Conservation (phyloP, 2,329 filamentous ascomycete species). For the Alternaria metachromatica region DNA sequence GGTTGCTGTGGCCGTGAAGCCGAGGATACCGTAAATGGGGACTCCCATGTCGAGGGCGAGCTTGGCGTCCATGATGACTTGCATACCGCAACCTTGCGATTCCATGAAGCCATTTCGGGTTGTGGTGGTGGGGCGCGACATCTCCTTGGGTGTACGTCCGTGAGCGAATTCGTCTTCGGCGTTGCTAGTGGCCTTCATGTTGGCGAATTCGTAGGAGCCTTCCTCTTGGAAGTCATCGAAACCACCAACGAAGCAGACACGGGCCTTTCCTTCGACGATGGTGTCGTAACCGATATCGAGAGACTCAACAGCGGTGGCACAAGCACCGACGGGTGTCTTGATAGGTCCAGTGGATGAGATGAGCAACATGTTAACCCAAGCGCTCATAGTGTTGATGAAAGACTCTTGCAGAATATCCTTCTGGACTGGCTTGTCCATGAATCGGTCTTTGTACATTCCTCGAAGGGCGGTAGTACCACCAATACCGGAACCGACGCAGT, state of each 20-base stretch:
- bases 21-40: conserved; percentile 93
- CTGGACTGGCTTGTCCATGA: conserved; percentile 94
- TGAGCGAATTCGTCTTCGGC: conserved; percentile 95
- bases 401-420: conserved; percentile 99
- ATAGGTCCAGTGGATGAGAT: conserved; percentile 97
- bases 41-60: conserved; percentile 98
- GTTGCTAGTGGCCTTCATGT: conserved; percentile 99
- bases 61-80: conserved; percentile 97
- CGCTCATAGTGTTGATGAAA: conserved; percentile 99
- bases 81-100: conserved; percentile 96
- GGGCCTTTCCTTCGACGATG: conserved; percentile 97
- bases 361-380: conserved; percentile 99
- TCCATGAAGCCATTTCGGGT: conserved; percentile 99
- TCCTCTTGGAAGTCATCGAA: conserved; percentile 99
- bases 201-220: conserved; percentile 98
- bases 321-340: conserved; percentile 97
- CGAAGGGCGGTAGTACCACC: conserved; percentile 90
- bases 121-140: conserved; percentile 97
- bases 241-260: conserved; percentile 95
- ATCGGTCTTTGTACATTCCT: conserved; percentile 98
- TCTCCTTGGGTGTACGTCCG: conserved; percentile 92
- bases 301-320: conserved; percentile 95
- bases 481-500: conserved; percentile 98
- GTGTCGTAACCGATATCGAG: conserved; percentile 98
- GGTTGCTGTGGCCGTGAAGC: conserved; percentile 91